phyloP scores from a whole-genome alignment of 1,284 basidiomycete genomes.

The Sporisorium iseilematis-ciliati region DNA sequence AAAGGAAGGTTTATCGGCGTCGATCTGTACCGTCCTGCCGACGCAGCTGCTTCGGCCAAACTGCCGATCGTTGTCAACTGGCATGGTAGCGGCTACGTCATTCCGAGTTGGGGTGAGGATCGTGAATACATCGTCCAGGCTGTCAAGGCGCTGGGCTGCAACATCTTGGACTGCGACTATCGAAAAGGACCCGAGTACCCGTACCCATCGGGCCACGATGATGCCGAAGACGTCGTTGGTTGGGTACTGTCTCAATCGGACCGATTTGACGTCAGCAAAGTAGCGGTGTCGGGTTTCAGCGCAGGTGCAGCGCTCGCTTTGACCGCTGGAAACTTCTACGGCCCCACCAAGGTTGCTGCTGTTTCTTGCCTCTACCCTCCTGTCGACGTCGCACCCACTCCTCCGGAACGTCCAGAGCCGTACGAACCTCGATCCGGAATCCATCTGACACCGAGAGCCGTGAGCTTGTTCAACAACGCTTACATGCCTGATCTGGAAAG shows the following conservation, averaged over 20 bases:
- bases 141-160: constrained; percentile 32
- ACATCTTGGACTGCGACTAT: constrained; percentile 54
- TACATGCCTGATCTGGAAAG: constrained; percentile 41
- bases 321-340: constrained; percentile 27
- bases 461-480: constrained; percentile 50
- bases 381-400: constrained; percentile 14
- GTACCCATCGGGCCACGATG: constrained; percentile 51
- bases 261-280: constrained; percentile 34
- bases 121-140: constrained; percentile 27
- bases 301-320: constrained; percentile 63
- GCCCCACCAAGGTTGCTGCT: constrained; percentile 44
- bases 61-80: constrained; percentile 42
- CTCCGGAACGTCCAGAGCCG: constrained; percentile 3
- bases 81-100: constrained; percentile 47
- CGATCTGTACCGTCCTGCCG: constrained; percentile 38
- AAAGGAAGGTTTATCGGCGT: constrained; percentile 38
- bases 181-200: constrained; percentile 64
- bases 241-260: constrained; percentile 51
- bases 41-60: constrained; percentile 10
- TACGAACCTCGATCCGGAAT: constrained; percentile 39
- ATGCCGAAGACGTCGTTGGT: constrained; percentile 50
- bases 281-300: constrained; percentile 59
- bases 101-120: constrained; percentile 50
- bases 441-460: constrained; percentile 25
- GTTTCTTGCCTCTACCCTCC: constrained; percentile 51